phyloP scores from a whole-genome alignment of 257 asterid species.

The Leptodermis oblonga region DNA sequence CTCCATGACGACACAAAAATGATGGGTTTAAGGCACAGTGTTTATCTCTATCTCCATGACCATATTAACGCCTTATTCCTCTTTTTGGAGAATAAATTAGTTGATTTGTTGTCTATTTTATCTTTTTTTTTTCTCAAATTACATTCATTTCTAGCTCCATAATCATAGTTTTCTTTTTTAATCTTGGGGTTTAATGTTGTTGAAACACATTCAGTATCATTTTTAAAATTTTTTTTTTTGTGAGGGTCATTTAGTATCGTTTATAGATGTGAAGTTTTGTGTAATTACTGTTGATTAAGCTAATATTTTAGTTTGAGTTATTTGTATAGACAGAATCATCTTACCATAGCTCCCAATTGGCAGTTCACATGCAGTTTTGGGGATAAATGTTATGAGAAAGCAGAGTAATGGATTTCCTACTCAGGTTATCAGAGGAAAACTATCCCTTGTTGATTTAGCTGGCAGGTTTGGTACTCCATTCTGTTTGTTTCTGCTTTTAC shows the following conservation, averaged over 20 bases:
- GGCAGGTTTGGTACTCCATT: conserved; percentile 62
- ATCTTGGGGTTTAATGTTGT: background rate
- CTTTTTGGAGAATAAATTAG: background rate
- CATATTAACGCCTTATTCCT: background rate
- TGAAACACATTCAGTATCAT: too few species aligned
- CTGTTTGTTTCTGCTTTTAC: conserved; percentile 18
- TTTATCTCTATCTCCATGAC: background rate
- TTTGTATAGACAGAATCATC: conserved; percentile 12
- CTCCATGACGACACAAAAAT: background rate
- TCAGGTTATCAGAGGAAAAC: conserved; percentile 83
- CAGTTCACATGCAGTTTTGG: conserved; percentile 97
- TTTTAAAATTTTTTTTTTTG: too few species aligned
- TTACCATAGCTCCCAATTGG: conserved; percentile 14
- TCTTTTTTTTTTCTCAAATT: background rate
- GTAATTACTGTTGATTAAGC: background rate
- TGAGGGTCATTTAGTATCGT: background rate
- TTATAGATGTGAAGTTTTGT: background rate
- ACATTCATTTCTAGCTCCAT: background rate
- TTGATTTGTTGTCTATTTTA: background rate
- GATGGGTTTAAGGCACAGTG: background rate
- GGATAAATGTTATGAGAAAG: conserved; percentile 73
- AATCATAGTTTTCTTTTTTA: background rate
- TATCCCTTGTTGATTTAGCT: conserved; percentile 97
- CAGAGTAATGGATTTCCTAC: conserved; percentile 59
- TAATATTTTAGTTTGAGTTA: background rate